A percentile compares a stretch with the other conserved stretches of the same genome.
phyloP scores from a whole-genome alignment of 768 basidiomycete genomes.

The Tephrocybe sp. region DNA sequence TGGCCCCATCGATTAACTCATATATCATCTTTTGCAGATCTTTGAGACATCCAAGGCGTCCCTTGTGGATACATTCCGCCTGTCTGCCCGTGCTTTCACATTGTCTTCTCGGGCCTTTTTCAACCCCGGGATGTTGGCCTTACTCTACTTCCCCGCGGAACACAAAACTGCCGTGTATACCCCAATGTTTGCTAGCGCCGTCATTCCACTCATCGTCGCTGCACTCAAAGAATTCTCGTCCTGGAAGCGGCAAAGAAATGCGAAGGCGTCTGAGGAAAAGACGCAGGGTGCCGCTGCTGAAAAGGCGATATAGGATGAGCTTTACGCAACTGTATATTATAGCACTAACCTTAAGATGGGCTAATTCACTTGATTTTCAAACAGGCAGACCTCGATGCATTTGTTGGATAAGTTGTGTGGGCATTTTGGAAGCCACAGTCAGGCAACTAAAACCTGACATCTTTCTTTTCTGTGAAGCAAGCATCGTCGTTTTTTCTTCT shows the following conservation, averaged over 20 bases:
- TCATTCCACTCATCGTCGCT: constrained; percentile 78
- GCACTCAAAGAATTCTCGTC: constrained; percentile 67
- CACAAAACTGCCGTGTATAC: constrained; percentile 98
- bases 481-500: too few species aligned
- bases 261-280: neutral
- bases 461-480: too few species aligned
- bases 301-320: neutral
- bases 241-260: constrained; percentile 47
- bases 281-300: neutral
- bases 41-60: constrained; percentile 36
- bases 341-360: too few species aligned
- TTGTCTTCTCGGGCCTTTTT: constrained; percentile 89
- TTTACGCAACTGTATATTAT: neutral
- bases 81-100: constrained; percentile 61
- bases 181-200: constrained; percentile 88
- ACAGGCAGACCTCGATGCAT: too few species aligned
- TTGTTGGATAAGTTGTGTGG: too few species aligned
- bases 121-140: constrained; percentile 92
- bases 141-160: constrained; percentile 96
- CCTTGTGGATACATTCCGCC: constrained; percentile 43
- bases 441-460: too few species aligned
- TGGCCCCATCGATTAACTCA: neutral
- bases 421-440: too few species aligned
- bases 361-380: too few species aligned
- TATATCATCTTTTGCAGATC: constrained; percentile 30